phyloP scores from a whole-genome alignment of 352 stramenopile species.

The Halophytophthora polymorphica region DNA sequence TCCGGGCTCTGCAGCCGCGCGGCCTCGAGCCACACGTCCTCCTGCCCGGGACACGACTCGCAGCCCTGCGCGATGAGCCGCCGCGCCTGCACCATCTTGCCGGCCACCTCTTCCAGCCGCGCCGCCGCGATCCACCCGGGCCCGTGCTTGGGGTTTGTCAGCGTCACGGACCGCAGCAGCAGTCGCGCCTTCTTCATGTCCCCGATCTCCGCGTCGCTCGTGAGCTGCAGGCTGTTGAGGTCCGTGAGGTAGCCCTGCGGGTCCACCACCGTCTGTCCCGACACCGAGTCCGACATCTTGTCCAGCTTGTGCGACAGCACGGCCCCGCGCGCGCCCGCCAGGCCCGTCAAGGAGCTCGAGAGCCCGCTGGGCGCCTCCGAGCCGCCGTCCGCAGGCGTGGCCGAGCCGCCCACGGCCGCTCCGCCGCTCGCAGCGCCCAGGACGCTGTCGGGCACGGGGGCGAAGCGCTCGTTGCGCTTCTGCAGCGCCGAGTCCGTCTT shows the following conservation, averaged over 20 bases:
- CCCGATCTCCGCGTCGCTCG: constrained; percentile 92
- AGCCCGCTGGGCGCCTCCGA: constrained; percentile 58
- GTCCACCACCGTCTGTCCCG: constrained; percentile 96
- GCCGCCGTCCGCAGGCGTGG: constrained; percentile 44
- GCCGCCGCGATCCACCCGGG: constrained; percentile 98
- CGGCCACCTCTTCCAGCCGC: constrained; percentile 96
- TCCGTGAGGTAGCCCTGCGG: constrained; percentile 98
- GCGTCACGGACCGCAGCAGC: constrained; percentile 94
- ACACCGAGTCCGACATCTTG: constrained; percentile 96
- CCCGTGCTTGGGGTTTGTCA: constrained; percentile 98
- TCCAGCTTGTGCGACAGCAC: constrained; percentile 95
- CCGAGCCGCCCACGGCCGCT: constrained; percentile 40
- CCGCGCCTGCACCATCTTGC: constrained; percentile 94
- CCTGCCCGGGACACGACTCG: constrained; percentile 93
- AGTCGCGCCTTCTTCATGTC: constrained; percentile 98
- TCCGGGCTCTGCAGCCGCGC: constrained; percentile 93
- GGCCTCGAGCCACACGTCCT: constrained; percentile 99
- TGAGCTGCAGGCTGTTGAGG: constrained; percentile 93
- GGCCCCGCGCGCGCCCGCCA: constrained; percentile 90
- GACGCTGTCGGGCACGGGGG: constrained; percentile 93
- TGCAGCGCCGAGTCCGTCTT: constrained; percentile 90
- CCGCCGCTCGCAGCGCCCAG: constrained; percentile 58
- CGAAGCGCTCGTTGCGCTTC: constrained; percentile 93
- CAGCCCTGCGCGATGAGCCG: constrained; percentile 98
- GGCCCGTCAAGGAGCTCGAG: constrained; percentile 76